Percentiles rank a stretch among this genome's conserved stretches.
phyloP scores from a whole-genome alignment of 768 basidiomycete species.

The Harrya chromipes region DNA sequence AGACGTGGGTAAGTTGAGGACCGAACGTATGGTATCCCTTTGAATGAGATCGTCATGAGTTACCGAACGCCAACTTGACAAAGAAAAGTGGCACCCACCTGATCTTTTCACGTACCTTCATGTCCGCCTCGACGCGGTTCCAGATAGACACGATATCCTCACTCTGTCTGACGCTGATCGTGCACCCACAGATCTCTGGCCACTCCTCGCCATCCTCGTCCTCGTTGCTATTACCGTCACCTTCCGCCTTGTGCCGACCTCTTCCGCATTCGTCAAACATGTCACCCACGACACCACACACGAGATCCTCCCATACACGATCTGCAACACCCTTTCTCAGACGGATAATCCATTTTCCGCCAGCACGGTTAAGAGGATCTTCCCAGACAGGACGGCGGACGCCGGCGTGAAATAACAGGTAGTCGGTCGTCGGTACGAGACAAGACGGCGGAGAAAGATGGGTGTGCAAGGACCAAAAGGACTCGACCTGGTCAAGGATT shows the following conservation, averaged over 20 bases:
- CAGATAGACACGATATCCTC: slow-evolving; percentile 95
- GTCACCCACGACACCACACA: slow-evolving; percentile 86
- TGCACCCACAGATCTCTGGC: slow-evolving; percentile 92
- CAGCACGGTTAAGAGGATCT: slow-evolving; percentile 81
- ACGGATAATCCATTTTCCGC: slow-evolving; percentile 95
- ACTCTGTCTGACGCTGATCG: slow-evolving; percentile 87
- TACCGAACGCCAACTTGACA: background rate
- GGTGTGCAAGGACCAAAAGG: slow-evolving; percentile 93
- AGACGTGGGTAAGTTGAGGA: slow-evolving; percentile 69
- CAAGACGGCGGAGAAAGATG: slow-evolving; percentile 85
- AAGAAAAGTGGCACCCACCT: slow-evolving; percentile 55
- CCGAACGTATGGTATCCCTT: slow-evolving; percentile 77
- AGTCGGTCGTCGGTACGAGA: slow-evolving; percentile 88
- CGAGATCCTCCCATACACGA: slow-evolving; percentile 86
- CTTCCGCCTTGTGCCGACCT: slow-evolving; percentile 27
- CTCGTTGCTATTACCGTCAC: slow-evolving; percentile 36
- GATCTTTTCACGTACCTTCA: slow-evolving; percentile 75
- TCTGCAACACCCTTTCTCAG: slow-evolving; percentile 89
- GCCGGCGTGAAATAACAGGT: slow-evolving; percentile 85
- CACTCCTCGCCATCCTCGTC: slow-evolving; percentile 43
- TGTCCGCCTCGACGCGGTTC: slow-evolving; percentile 81
- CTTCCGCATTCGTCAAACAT: slow-evolving; percentile 70
- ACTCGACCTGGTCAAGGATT: slow-evolving; percentile 67
- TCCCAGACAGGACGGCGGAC: slow-evolving; percentile 95
- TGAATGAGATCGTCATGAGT: slow-evolving; percentile 4